Percentiles rank a stretch among this genome's conserved stretches.
These are phyloP conservation scores for Lathyrus oleraceus DNA, from an alignment of 306 rosid genomes.

Conservation along the genomic window DNA sequence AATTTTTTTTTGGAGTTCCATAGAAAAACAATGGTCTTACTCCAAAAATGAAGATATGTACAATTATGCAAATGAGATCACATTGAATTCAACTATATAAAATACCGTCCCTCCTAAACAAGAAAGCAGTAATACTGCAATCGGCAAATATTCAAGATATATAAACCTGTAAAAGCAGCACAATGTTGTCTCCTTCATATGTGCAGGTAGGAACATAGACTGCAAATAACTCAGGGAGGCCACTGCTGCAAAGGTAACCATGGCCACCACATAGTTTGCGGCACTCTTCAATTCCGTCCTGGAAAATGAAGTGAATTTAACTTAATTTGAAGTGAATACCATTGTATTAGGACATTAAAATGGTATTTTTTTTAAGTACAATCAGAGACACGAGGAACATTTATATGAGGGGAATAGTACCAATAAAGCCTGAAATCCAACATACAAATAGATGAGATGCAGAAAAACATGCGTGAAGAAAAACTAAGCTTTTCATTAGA, in stretches of 20 bases:
- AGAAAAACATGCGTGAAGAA: background rate
- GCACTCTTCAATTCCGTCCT: slow-evolving; percentile 97
- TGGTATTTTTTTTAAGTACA: slow-evolving; percentile 10
- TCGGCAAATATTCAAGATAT: slow-evolving; percentile 27
- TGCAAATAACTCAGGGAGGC: slow-evolving; percentile 97
- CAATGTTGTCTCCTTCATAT: slow-evolving; percentile 93
- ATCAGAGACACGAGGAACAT: slow-evolving; percentile 30
- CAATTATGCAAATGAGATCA: slow-evolving; percentile 15
- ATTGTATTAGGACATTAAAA: slow-evolving; percentile 5
- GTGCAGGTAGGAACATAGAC: slow-evolving; percentile 98
- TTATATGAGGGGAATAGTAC: slow-evolving; percentile 3
- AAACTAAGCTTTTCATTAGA: background rate
- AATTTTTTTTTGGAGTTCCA: slow-evolving; percentile 13
- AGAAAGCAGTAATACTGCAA: slow-evolving; percentile 11
- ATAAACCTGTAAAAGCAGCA: slow-evolving; percentile 85
- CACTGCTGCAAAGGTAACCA: slow-evolving; percentile 93
- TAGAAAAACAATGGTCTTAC: background rate
- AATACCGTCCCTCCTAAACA: slow-evolving; percentile 16
- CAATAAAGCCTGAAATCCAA: slow-evolving; percentile 14
- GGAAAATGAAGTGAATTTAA: slow-evolving; percentile 33
- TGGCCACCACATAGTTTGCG: slow-evolving; percentile 97
- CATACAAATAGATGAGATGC: slow-evolving; percentile 22
- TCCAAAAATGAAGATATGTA: slow-evolving; percentile 8
- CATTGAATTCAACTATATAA: slow-evolving; percentile 19
- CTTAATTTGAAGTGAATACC: slow-evolving; percentile 13